phyloP scores from a whole-genome alignment of 2,329 filamentous ascomycete genomes.

The Cladosporium sp. region DNA sequence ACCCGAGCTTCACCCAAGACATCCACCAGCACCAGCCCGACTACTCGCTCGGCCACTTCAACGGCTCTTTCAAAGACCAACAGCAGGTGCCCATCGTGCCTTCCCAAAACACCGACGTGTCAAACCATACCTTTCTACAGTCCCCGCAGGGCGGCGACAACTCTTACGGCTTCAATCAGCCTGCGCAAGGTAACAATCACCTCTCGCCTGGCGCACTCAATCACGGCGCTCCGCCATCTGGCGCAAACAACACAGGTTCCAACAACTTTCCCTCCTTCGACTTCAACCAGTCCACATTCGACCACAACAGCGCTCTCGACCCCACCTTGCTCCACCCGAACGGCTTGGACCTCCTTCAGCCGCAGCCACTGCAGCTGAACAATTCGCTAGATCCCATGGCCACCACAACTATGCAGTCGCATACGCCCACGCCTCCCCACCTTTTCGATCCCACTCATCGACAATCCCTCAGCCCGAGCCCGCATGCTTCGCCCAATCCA shows the following conservation, averaged over 20 bases:
- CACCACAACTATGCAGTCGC: constrained; percentile 46
- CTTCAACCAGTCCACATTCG: constrained; percentile 51
- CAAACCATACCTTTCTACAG: constrained; percentile 41
- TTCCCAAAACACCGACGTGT: constrained; percentile 33
- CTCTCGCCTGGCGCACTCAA: constrained; percentile 22
- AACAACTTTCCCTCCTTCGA: constrained; percentile 55
- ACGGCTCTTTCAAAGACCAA: constrained; percentile 23
- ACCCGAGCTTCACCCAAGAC: constrained; percentile 38
- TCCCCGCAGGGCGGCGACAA: constrained; percentile 47
- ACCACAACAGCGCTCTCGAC: constrained; percentile 55
- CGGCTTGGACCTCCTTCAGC: constrained; percentile 37
- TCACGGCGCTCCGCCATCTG: not conserved
- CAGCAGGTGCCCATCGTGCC: constrained; percentile 29
- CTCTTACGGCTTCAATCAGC: constrained; percentile 34
- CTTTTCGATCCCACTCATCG: constrained; percentile 42
- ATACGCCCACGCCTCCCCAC: constrained; percentile 53
- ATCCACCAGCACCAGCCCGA: constrained; percentile 38
- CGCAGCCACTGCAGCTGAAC: constrained; percentile 41
- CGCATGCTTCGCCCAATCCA: constrained; percentile 50
- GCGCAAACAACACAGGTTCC: constrained; percentile 19
- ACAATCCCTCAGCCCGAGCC: constrained; percentile 50
- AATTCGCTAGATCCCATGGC: constrained; percentile 47
- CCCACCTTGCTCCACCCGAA: constrained; percentile 53
- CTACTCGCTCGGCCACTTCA: constrained; percentile 38
- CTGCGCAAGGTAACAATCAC: constrained; percentile 19